These are phyloP conservation scores for Cronartium quercuum DNA, from an alignment of 1,284 basidiomycete species.

Conservation along the genomic window DNA sequence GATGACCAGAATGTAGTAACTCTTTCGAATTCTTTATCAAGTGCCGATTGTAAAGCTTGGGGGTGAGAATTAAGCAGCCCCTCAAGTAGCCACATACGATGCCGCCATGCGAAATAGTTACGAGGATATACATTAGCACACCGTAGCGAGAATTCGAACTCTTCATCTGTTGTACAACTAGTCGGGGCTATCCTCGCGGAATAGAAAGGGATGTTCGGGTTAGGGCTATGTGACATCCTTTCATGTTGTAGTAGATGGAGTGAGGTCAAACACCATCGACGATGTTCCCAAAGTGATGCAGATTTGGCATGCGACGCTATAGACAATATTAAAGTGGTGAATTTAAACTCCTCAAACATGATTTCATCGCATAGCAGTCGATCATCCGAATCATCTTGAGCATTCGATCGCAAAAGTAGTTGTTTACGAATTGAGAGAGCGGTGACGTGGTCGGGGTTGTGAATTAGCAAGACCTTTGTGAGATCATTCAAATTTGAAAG, in stretches of 20 bases:
- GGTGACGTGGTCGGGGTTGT: conserved; percentile 28
- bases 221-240: too few relatives aligned
- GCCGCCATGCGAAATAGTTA: conserved; percentile 26
- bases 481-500: background rate
- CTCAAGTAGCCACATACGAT: conserved; percentile 19
- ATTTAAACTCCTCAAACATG: background rate
- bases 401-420: background rate
- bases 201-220: too few relatives aligned
- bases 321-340: conserved; percentile 6
- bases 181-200: background rate
- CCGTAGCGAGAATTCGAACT: conserved; percentile 8
- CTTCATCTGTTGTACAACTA: background rate
- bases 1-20: background rate
- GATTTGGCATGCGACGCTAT: conserved; percentile 19
- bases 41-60: background rate
- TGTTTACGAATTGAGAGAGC: conserved; percentile 10
- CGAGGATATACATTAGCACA: conserved; percentile 13
- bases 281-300: conserved; percentile 10
- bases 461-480: conserved; percentile 15
- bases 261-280: conserved; percentile 13
- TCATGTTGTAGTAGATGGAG: background rate
- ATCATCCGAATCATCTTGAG: background rate
- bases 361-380: background rate
- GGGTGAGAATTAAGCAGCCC: background rate
- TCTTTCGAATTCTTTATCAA: background rate